These are phyloP conservation scores for Raffaelea arxii DNA, from an alignment of 2,329 filamentous ascomycete genomes.

Conservation along the genomic window DNA sequence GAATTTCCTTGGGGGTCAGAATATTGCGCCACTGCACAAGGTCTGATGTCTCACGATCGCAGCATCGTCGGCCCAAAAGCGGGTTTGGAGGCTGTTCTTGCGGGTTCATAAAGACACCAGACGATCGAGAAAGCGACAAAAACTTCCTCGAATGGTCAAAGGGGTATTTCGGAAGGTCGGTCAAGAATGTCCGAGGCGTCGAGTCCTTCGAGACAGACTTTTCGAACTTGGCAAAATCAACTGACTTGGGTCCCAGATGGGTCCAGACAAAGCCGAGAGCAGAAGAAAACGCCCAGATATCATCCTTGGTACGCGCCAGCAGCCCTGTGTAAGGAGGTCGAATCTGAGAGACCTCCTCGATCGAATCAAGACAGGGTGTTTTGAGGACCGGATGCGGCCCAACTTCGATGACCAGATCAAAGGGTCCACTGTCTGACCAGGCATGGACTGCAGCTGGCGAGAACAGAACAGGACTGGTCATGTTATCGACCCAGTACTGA, in stretches of 20 bases:
- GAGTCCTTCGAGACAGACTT: not conserved
- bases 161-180: not conserved
- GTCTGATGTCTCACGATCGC: not conserved
- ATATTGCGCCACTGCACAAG: not conserved
- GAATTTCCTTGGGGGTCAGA: not conserved
- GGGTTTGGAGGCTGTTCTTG: not conserved
- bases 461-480: conserved; percentile 19
- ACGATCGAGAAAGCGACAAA: not conserved
- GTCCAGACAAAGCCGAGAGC: not conserved
- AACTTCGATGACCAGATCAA: conserved; percentile 13
- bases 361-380: conserved; percentile 10
- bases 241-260: not conserved
- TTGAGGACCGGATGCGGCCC: conserved; percentile 16
- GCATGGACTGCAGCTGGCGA: conserved; percentile 8
- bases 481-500: conserved; percentile 20
- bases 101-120: not conserved
- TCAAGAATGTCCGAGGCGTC: not conserved
- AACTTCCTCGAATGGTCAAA: not conserved
- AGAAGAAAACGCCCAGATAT: conserved; percentile 1
- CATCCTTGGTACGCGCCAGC: conserved; percentile 1
- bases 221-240: not conserved
- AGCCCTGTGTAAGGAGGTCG: not conserved
- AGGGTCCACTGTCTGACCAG: not conserved
- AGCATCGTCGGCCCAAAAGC: not conserved
- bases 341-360: too few species aligned